Base-by-base conservation (phyloP, 2,329 filamentous ascomycete genomes). In the Calonectria henricotiae region DNA sequence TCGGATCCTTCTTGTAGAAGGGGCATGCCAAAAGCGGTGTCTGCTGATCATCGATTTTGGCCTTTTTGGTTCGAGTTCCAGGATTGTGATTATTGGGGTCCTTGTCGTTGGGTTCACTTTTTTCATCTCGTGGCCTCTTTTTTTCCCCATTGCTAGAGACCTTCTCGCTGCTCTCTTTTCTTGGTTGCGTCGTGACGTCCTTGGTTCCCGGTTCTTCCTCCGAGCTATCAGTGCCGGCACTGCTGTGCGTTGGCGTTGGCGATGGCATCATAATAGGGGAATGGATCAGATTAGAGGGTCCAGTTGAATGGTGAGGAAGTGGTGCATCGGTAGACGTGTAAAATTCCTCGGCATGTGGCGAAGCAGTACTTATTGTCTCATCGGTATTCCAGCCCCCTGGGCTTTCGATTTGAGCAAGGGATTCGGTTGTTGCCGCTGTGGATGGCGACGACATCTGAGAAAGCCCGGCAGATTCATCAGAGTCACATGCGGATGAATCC, bases 1-100 rank as follows among this genome's bases (percentile, higher is more conserved):
- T 65, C 15, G 61, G 61, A 23, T 65, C 54, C 9, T 69, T 64
- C 35, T 69, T 69, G 49, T 69, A 69, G 51, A 60, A 69, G 9
- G 67, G 67, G n/a, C 67, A 69, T 4, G 67, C 67, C 9, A 69
- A 27, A 4, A 20, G 27, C 9, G 30, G 49, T 9, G 41, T 46
- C 5, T 54, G 41, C 4, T 58, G 49, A 4, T 69, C 67, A 30
- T 65, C 67, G 7, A 43, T 58, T 30, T 63, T 68, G n/a, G 37
- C 37, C n/a, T 61, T 32, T 5, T 68, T 68, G 11, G 41, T 51
- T 17, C 62, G 47, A 4, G 43, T 68, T 30, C 25, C 41, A 25
- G 43, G 47, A 17, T 44, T 37, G 15, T 55, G 58, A 8, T 63
- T 32, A 9, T 55, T 39, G n/a, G 43, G 11, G 11, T 68, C 55